Conservation (phyloP, 148 eudicot genomes). For the Nyssa sinensis region DNA sequence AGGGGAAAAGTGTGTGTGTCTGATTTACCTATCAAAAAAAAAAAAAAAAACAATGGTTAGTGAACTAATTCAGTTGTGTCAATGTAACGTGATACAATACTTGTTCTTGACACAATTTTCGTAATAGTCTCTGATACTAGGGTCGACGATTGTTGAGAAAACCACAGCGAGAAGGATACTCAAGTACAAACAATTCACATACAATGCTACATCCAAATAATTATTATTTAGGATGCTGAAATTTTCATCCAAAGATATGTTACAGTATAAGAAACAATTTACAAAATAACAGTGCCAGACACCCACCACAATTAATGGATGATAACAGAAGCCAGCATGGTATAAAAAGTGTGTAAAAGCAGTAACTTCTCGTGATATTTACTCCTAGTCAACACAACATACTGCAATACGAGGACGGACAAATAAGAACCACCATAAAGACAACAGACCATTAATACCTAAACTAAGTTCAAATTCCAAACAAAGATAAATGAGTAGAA, state of each 20-base stretch:
- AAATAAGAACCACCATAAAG: not conserved
- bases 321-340: not conserved
- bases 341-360: too few species aligned
- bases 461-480: not conserved
- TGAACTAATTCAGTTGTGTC: too few species aligned
- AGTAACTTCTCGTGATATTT: too few species aligned
- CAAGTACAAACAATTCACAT: not conserved
- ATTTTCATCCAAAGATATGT: not conserved
- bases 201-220: too few species aligned
- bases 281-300: too few species aligned
- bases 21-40: too few species aligned
- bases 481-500: not conserved
- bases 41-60: too few species aligned
- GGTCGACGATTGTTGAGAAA: not conserved
- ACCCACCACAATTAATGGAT: too few species aligned
- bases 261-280: too few species aligned
- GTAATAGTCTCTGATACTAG: not conserved
- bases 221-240: not conserved
- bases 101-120: too few species aligned
- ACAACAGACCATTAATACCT: slow-evolving; percentile 3
- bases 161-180: not conserved
- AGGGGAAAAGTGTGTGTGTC: too few species aligned
- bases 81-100: too few species aligned
- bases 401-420: not conserved
- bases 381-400: not conserved